Conservation (phyloP, 2,329 filamentous ascomycete species). For the Colletotrichum caudatum region DNA sequence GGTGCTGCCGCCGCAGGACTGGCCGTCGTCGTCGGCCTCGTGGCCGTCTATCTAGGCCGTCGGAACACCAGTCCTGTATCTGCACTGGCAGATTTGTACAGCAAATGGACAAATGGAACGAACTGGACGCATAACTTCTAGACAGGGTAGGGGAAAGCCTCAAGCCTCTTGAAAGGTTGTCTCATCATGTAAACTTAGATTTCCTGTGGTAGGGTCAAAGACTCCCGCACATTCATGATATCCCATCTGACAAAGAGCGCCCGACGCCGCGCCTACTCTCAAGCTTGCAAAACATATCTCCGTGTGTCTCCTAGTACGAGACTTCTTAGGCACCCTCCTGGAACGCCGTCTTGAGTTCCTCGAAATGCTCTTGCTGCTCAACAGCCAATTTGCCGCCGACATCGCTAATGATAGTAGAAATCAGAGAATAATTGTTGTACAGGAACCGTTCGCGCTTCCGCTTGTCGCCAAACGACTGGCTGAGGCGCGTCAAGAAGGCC, state of each 20-base stretch:
- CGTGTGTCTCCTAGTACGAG: background rate
- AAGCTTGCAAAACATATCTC: slow-evolving; percentile 8
- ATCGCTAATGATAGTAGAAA: slow-evolving; percentile 92
- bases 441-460: slow-evolving; percentile 89
- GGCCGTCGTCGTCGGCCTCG: slow-evolving; percentile 74
- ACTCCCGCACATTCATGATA: slow-evolving; percentile 26
- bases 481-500: slow-evolving; percentile 81
- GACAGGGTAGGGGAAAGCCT: background rate
- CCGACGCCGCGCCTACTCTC: slow-evolving; percentile 29
- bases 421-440: slow-evolving; percentile 94
- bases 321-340: slow-evolving; percentile 59
- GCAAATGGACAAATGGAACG: slow-evolving; percentile 40
- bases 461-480: slow-evolving; percentile 80
- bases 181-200: slow-evolving; percentile 19
- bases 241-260: slow-evolving; percentile 25
- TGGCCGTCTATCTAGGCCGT: slow-evolving; percentile 74
- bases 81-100: slow-evolving; percentile 40
- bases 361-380: slow-evolving; percentile 83
- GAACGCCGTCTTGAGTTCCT: slow-evolving; percentile 70
- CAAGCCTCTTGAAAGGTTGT: background rate
- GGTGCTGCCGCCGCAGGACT: slow-evolving; percentile 72
- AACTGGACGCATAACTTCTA: slow-evolving; percentile 39
- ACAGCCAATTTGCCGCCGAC: slow-evolving; percentile 77
- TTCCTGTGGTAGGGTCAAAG: slow-evolving; percentile 4
- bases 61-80: slow-evolving; percentile 53